Base-by-base conservation (phyloP, 345 rosid species). In the Citropsis articulata region DNA sequence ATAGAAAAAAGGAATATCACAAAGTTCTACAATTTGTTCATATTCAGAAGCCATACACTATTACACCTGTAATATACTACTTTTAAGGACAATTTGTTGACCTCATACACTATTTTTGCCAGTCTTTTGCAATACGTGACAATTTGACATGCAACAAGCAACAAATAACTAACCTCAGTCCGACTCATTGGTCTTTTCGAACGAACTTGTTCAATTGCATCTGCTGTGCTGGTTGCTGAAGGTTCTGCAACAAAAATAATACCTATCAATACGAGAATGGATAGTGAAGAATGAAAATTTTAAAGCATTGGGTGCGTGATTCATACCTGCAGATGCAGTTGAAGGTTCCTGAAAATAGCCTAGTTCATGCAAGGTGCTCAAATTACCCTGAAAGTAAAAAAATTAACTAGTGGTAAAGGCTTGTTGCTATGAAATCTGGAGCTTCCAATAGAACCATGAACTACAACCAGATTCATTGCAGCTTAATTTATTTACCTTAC, bases 181-280 rank as follows among this genome's bases (percentile, higher is more conserved):
- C 91, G 91, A 84, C 98, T 94, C 92, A 89, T 91, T 48, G 97
- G 96, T 75, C 92, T 86, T 86, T 85, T 92, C n/a, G 89, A 81
- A 77, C 90, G 90, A 71, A 90, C 92, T 94, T 91, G 91, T 73
- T 88, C 78, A 56, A 85, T 81, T 61, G 93, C 89, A 64, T 89
- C 88, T 72, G 75, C 83, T 36, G 86, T 83, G 84, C 90, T 87
- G 84, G 88, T 84, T 40, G 84, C 48, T 27, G 83, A 88, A 70
- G 85, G 83, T 71, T 82, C 98, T 87, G 85, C 78, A 81, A 63
- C 73, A 33, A 76, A 74, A 42, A 73, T 42, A 42, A 73, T 42
- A 16, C 75, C 78, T 9, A 48, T 66, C 48, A 35, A 73, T 33
- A 60, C 72, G 75, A 73, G 27, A 62, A 59, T 53, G 27, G 53